These are phyloP conservation scores for Trametes elegans DNA, from an alignment of 768 basidiomycete genomes.

Conservation along the genomic window DNA sequence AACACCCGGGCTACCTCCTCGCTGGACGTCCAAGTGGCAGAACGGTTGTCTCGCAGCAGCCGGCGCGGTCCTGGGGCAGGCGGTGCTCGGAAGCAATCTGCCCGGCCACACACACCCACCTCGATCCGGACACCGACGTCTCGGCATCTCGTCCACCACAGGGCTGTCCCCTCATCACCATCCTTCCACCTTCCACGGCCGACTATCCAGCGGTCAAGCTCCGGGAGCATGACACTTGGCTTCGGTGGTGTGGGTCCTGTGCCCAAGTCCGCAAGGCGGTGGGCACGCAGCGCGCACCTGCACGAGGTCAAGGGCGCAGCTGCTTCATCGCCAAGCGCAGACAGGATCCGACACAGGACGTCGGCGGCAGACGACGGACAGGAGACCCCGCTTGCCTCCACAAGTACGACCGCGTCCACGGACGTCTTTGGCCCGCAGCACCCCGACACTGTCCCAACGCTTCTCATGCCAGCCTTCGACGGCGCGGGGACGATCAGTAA, in stretches of 20 bases:
- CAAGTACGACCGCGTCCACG: background rate
- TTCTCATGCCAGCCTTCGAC: background rate
- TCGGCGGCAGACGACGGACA: background rate
- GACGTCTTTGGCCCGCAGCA: conserved; percentile 15
- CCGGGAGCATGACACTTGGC: conserved; percentile 27
- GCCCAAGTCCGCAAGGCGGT: conserved; percentile 50
- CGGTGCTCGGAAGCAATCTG: background rate
- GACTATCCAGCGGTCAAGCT: conserved; percentile 44
- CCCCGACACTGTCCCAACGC: background rate
- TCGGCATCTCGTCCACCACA: conserved; percentile 17
- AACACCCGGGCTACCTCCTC: too few relatives aligned
- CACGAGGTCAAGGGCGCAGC: conserved; percentile 50
- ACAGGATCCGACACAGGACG: background rate
- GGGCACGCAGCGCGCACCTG: conserved; percentile 66
- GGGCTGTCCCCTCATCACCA: conserved; percentile 31
- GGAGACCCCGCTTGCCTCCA: background rate
- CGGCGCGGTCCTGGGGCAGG: background rate
- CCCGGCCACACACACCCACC: conserved; percentile 25
- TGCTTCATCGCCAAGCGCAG: background rate
- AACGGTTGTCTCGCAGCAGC: background rate
- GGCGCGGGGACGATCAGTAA: conserved; percentile 11
- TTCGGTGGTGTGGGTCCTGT: conserved; percentile 33
- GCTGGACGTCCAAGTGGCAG: conserved; percentile 13
- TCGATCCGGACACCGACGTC: conserved; percentile 15
- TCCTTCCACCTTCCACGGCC: conserved; percentile 33